Base-by-base conservation (phyloP, 331 rosid species). In the Prunus yedoensis region DNA sequence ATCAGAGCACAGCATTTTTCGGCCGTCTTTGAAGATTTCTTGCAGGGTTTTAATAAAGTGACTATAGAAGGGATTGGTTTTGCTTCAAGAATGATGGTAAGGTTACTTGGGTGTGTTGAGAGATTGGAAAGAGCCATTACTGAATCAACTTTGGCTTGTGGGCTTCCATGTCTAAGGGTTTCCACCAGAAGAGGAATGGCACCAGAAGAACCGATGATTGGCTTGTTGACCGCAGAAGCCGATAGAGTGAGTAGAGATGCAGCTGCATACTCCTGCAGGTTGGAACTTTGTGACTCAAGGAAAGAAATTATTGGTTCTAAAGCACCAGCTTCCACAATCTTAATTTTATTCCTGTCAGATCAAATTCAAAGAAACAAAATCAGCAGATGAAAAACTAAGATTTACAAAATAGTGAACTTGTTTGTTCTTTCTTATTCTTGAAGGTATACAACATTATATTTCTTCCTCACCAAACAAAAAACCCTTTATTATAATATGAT, bases 71-170 rank as follows among this genome's bases (percentile, higher is more conserved):
- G 92, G 81, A 90, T 76, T 35, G 97, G 97, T 27, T 87, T 79
- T 71, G 92, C 79, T 82, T 85, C 83, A 2, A 88, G 91, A 77
- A 92, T 85, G 82, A 80, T 51, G 45, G 62, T 68, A 70, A 90
- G 97, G 79, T 87, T 95, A 47, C 69, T 21, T 3, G 88, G 80
- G 74, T 80, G 80, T 20, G 97, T 87, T 57, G 99, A 90, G 70
- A 92, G 90, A 82, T 95, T 95, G 76, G 99, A 89, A 59, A 95
- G 99, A 75, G 97, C 97, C 99, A 88, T 95, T 25, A 89, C 93
- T 54, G 99, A 88, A 82, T 95, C 99, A 28, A 91, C 92, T 82
- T 83, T 92, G 47, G 96, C 97, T 82, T 90, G 97, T 35, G 87
- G 82, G 85, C 88, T 85, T 81, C 97, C 97, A 43, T 82, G 70